Base-by-base conservation (phyloP, 78 protist genomes). In the Chrysochromulina tobinii region DNA sequence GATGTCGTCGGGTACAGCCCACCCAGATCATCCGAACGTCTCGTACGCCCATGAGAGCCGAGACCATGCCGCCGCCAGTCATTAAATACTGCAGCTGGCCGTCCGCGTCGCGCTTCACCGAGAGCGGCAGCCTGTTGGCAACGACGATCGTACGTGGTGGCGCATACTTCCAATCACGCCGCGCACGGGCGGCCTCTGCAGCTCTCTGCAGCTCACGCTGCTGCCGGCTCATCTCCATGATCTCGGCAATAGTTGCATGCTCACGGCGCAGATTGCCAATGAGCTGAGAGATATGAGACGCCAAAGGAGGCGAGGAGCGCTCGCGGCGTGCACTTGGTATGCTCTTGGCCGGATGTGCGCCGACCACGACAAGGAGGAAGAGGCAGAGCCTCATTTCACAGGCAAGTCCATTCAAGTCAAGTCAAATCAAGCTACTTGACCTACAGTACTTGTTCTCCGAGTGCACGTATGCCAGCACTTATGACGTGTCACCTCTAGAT, bases 91-190 rank as follows among this genome's bases (percentile, higher is more conserved):
- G n/a, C 58, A 27, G 57, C 67, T 38, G 55, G 86, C 75, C 77
- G 27, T 58, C 55, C 15, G 0, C 20, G 64, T 59, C 12, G 23
- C 83, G 38, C 67, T 5, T 2, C 12, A 61, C 7, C 14, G 5
- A 4, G 55, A 91, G 5, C 20, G 84, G 84, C 77, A 91, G 89
- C n/a, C 93, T 48, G 81, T 73, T 69, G 21, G 93, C 68, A 8
- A 91, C 93, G 79, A 73, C 89, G 25, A 91, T 14, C 9, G 81
- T 58, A 9, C 90, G 73, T 0, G 57, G 58, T 58, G 58, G 38
- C 61, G 21, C 55, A 5, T 20, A 48, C 25, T 8, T 4, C 57
- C 55, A 73, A 23, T 55, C 55, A 48, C 67, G 67, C 67, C 67
- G 67, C 67, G 67, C 67, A 15, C 15, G 67, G 67, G 11, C 25